phyloP scores from a whole-genome alignment of 164 flowering plant genomes.

The Piper betle region DNA sequence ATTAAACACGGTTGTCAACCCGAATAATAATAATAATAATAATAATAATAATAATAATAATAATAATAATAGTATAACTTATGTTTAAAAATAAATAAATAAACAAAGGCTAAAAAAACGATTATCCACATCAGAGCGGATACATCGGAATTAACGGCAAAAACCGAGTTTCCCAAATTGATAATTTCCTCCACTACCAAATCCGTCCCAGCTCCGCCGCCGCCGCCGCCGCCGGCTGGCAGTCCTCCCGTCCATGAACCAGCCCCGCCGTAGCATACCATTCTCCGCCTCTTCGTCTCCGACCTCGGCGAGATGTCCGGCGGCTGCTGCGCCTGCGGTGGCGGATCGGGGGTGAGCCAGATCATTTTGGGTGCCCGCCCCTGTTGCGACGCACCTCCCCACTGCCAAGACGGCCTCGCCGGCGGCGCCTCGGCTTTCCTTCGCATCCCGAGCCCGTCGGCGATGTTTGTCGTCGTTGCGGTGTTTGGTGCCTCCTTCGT shows the following conservation, averaged over 20 bases:
- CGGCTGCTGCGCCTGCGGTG: no score
- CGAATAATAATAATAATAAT: no score
- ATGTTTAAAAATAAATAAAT: no score
- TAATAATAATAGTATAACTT: no score
- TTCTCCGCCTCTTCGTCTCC: no score
- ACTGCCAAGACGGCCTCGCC: neutral
- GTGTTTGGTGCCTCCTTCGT: neutral
- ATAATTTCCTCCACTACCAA: slow-evolving; percentile 34
- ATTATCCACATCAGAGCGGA: slow-evolving; percentile 1
- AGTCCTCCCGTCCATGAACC: slow-evolving; percentile 10
- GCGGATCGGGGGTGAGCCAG: no score
- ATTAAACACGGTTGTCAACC: no score
- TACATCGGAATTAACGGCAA: slow-evolving; percentile 1
- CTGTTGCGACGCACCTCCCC: no score
- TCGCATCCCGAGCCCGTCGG: neutral
- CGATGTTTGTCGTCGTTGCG: neutral
- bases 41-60: no score
- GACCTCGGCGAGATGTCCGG: no score
- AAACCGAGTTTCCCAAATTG: slow-evolving; percentile 47
- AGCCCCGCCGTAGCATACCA: slow-evolving; percentile 3
- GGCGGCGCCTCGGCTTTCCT: neutral
- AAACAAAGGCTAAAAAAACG: neutral
- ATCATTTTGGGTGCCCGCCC: no score
- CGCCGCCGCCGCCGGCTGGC: slow-evolving; percentile 12
- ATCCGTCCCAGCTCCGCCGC: slow-evolving; percentile 9